Evolutionary conservation across 1,139 yeast genomes (phyloP).

Genomic region (Spencermartinsiella ligniputridi): DNA sequence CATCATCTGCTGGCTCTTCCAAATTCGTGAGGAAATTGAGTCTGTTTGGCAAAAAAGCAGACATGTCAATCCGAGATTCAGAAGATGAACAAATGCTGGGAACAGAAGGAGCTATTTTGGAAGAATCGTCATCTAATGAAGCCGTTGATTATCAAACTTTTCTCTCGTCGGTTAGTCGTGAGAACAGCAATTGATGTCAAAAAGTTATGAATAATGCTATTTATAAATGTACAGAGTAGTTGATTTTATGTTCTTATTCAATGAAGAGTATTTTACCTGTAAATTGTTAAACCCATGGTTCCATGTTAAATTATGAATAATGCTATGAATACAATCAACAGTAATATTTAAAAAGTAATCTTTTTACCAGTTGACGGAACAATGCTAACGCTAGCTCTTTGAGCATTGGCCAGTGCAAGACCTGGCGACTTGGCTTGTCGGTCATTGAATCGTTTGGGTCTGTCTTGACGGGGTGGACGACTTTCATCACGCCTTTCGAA

Average conservation of each 20-base stretch:
- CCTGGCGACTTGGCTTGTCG: conserved; percentile 53
- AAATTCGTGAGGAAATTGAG: conserved; percentile 30
- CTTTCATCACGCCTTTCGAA: conserved; percentile 5
- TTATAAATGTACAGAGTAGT: too few relatives aligned
- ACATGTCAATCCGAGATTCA: conserved; percentile 15
- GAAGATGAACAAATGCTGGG: conserved; percentile 10
- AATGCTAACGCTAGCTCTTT: conserved; percentile 84
- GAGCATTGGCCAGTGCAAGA: conserved; percentile 82
- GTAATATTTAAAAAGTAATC: neutral
- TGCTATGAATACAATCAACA: too few relatives aligned
- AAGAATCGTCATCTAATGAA: conserved; percentile 2
- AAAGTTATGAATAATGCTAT: neutral
- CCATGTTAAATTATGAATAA: too few relatives aligned
- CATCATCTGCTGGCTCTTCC: conserved; percentile 6
- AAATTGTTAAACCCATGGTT: too few relatives aligned
- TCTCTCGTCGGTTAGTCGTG: conserved; percentile 2
- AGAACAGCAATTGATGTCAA: neutral
- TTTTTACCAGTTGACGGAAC: conserved; percentile 81
- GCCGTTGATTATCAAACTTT: neutral
- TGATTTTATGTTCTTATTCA: too few relatives aligned
- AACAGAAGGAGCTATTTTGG: conserved; percentile 1
- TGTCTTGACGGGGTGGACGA: conserved; percentile 14
- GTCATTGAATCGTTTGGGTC: conserved; percentile 41
- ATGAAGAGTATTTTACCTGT: too few relatives aligned
- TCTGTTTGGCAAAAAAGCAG: conserved; percentile 24